Percentiles rank a stretch among this genome's conserved stretches.
These are phyloP conservation scores for Rhododendron kiyosumense DNA, from an alignment of 148 eudicot species.

Conservation along the genomic window DNA sequence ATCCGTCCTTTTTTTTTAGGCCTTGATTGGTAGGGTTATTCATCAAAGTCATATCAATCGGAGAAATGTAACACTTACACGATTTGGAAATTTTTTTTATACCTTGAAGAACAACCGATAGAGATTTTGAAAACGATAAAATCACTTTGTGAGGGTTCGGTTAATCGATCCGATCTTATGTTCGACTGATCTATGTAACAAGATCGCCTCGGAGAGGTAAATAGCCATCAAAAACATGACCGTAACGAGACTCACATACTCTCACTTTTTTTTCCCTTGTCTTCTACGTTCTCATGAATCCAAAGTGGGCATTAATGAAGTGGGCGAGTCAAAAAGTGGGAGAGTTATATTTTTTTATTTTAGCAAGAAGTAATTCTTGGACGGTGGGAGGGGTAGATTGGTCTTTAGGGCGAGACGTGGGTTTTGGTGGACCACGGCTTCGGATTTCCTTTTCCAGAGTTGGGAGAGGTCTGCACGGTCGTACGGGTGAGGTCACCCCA, in stretches of 20 bases:
- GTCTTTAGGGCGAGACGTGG: not conserved
- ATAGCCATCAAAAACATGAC: not conserved
- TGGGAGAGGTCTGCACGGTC: not conserved
- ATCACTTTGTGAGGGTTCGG: not conserved
- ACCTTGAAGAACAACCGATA: too few species aligned
- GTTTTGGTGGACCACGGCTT: not conserved
- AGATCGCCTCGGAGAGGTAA: not conserved
- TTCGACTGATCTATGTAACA: not conserved
- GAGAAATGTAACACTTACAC: not conserved
- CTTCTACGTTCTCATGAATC: not conserved
- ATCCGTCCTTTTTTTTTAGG: not conserved
- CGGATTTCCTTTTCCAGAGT: not conserved
- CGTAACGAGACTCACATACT: not conserved
- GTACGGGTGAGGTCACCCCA: slow-evolving; percentile 3
- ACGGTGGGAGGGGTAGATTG: slow-evolving; percentile 10
- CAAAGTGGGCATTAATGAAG: not conserved
- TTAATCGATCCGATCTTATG: not conserved
- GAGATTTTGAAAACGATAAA: too few species aligned
- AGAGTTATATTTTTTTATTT: not conserved
- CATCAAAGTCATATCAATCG: not conserved
- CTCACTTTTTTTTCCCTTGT: not conserved
- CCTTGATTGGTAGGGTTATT: not conserved
- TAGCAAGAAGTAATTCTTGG: not conserved
- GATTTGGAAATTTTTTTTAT: too few species aligned
- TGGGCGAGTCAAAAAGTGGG: not conserved